Evolutionary conservation across 2,329 filamentous ascomycete genomes (phyloP), one percentile per base, ranked within the genome.

Genomic region (Colletotrichum theobromicola): DNA sequence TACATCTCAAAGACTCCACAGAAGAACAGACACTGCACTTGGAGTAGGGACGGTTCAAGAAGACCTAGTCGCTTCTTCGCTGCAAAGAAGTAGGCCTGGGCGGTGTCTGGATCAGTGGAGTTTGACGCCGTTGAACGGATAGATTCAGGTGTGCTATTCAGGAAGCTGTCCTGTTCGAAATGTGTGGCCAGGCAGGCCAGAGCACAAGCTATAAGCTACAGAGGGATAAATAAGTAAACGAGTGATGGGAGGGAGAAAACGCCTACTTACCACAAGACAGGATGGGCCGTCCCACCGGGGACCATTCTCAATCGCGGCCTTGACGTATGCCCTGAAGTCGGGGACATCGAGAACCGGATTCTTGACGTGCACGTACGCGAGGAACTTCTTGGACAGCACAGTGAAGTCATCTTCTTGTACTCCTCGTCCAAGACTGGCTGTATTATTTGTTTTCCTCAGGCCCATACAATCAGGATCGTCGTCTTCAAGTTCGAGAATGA

Each of bases 1-100:
- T 82, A 82, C 81, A 82, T 83, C 63, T 82, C 80, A 32, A 81
- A 82, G 9, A 83, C 80, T 3, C 81, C 81, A 26, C 77, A 79
- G 50, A 83, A 74, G 55, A 82, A 83, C 13, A 81, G 63, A 42
- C 81, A 82, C 70, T 83, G 79, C 4, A 81, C 78, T 3, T 79
- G 77, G 28, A 82, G 70, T 10, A 82, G 46, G 7, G 80, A 79
- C 18, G 78, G 78, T 55, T 78, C 77, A 3, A 83, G 77, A 2
- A 83, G 68, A 18, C 80, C 81, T 12, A 82, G 74, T 5, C 81
- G 72, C 50, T 82, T 83, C 32, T 79, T 80, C 12, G 81, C 79
- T 5, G 81, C 80, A 8, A 75, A 76, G 50, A 80, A 83, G 65
- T 81, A 83, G n/a, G 72, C 53, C 16, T 71, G 60, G 4, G 71